Percentiles rank a stretch among this genome's conserved stretches.
Conservation (phyloP, 2,329 filamentous ascomycete species). For the Calycina herbarum region DNA sequence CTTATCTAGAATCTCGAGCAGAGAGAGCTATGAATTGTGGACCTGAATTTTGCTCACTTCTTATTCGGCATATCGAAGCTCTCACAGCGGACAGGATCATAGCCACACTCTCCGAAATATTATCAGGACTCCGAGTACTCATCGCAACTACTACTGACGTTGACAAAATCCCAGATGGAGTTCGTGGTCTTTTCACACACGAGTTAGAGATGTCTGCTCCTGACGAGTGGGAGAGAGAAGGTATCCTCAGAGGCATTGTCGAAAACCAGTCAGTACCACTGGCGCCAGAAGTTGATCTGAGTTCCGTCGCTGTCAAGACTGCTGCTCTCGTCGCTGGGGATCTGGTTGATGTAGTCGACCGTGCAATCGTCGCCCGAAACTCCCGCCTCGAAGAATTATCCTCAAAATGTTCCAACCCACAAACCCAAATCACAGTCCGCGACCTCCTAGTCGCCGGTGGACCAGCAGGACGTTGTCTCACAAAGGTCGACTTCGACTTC, state of each 20-base stretch:
- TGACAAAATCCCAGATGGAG: conserved; percentile 87
- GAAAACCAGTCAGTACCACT: conserved; percentile 74
- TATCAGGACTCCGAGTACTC: conserved; percentile 77
- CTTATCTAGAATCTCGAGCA: conserved; percentile 80
- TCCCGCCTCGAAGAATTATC: conserved; percentile 76
- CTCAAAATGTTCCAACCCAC: conserved; percentile 42
- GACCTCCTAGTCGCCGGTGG: conserved; percentile 91
- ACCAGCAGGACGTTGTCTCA: conserved; percentile 73
- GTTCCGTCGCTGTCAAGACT: conserved; percentile 87
- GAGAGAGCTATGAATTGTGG: conserved; percentile 90
- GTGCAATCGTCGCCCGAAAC: conserved; percentile 76
- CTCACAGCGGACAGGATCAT: conserved; percentile 90
- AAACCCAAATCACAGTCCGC: conserved; percentile 60
- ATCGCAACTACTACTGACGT: conserved; percentile 94
- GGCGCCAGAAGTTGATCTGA: conserved; percentile 79
- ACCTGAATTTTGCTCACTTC: conserved; percentile 74
- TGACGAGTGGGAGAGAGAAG: conserved; percentile 88
- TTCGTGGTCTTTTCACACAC: conserved; percentile 90
- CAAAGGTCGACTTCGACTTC: conserved; percentile 81
- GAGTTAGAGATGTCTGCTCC: conserved; percentile 92
- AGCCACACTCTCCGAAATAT: conserved; percentile 77
- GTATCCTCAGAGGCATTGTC: conserved; percentile 77
- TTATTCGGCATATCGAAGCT: conserved; percentile 89
- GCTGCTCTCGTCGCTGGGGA: conserved; percentile 94
- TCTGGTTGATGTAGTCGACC: conserved; percentile 89